Base-by-base conservation (phyloP, 495 filamentous ascomycete genomes). In the Aspergillus heteromorphus region DNA sequence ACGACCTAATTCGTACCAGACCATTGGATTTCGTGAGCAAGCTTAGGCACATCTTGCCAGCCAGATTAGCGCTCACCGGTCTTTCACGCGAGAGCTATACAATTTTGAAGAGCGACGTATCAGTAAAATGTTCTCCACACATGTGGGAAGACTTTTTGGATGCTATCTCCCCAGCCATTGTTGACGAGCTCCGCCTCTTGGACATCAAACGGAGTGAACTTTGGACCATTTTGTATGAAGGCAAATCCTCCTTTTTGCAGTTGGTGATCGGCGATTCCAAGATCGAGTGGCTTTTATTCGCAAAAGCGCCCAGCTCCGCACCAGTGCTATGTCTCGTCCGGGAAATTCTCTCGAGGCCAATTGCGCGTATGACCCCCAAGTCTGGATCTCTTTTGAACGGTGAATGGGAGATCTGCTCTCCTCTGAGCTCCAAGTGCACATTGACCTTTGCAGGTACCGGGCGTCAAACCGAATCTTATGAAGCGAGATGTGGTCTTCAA, bases 241-340 rank as follows among this genome's bases (percentile, higher is more conserved):
- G 83, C 5, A 55, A 63, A 2, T 20, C 60, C 45, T 73, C 78
- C 4, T 71, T 60, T 48, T 62, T 87, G 34, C 70, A 82, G 23
- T 65, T 88, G 21, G 50, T 76, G 0, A 70, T 88, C 19, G 60
- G 65, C 21, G 36, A 59, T 14, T 40, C 54, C 1, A 57, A 61
- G n/a, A 54, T 75, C 2, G 63, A 82, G 45, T 87, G 85, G 84
- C 62, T 68, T 0, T 54, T 86, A 2, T 87, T 71, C 56, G 79
- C 77, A 13, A 80, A 78, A 41, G 62, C 77, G 18, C 60, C 64
- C 0, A 34, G 55, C 20, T 45, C 50, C 6, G 66, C 75, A 20
- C 68, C 77, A 1, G 64, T 61, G 0, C 64, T 70, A n/a, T 75
- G 71, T 57, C 51, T 60, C 7, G 58, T 76, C 20, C 68, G 85